phyloP scores from a whole-genome alignment of 2,329 filamentous ascomycete genomes.

The Sarocladium brachiariae region DNA sequence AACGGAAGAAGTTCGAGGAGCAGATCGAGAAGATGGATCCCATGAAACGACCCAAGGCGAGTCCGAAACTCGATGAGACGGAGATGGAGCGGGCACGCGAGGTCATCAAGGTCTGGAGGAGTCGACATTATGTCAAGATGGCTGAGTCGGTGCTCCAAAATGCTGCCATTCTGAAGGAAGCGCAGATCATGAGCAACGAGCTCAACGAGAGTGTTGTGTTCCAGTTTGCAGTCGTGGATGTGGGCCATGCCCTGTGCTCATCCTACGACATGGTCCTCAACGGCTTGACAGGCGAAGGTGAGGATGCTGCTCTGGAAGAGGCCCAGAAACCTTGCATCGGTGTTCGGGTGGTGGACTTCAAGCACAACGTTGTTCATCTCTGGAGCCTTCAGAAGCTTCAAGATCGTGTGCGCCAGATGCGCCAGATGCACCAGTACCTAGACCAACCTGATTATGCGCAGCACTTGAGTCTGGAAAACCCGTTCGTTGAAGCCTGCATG shows the following conservation, averaged over 20 bases:
- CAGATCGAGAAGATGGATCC: conserved; percentile 72
- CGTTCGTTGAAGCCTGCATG: conserved; percentile 85
- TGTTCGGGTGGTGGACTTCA: conserved; percentile 85
- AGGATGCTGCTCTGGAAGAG: conserved; percentile 73
- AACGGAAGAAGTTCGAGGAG: conserved; percentile 77
- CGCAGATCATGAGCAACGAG: conserved; percentile 95
- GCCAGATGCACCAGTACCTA: conserved; percentile 93
- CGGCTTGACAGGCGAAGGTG: conserved; percentile 77
- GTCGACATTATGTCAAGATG: conserved; percentile 86
- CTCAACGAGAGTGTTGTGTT: conserved; percentile 90
- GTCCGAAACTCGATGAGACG: conserved; percentile 59
- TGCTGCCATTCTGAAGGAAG: conserved; percentile 83
- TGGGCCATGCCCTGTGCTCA: conserved; percentile 81
- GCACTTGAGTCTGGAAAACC: conserved; percentile 87
- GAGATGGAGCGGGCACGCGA: conserved; percentile 66
- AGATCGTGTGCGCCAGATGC: conserved; percentile 82
- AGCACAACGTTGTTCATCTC: conserved; percentile 74
- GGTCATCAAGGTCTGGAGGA: conserved; percentile 68
- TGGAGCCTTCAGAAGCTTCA: conserved; percentile 95
- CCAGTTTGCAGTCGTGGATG: conserved; percentile 87
- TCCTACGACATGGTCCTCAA: conserved; percentile 96
- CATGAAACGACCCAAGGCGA: conserved; percentile 52
- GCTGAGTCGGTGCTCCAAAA: conserved; percentile 86
- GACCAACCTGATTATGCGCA: conserved; percentile 92
- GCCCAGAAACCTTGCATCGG: conserved; percentile 85